Evolutionary conservation across 78 protist genomes (phyloP).

Genomic region (Dictyostelium discoideum): DNA sequence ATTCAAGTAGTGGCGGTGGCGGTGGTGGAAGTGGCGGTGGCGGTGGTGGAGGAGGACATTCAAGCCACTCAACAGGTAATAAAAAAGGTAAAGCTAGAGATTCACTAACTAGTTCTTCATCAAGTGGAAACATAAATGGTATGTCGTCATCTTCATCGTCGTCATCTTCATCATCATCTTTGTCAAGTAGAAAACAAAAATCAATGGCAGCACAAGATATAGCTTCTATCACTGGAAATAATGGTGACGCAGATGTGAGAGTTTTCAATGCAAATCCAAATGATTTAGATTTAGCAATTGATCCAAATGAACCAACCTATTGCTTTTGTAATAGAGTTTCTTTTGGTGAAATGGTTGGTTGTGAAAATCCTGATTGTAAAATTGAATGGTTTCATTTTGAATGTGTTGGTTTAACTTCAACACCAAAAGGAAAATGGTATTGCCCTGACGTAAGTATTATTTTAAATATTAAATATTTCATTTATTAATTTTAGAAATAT

Average conservation of each 20-base stretch:
- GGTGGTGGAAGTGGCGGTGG: neutral
- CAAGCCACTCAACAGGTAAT: neutral
- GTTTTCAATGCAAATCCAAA: constrained; percentile 30
- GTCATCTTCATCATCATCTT: neutral
- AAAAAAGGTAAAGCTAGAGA: constrained; percentile 35
- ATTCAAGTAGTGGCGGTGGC: neutral
- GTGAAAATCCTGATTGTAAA: constrained; percentile 90
- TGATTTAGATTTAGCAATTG: constrained; percentile 91
- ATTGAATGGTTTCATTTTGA: constrained; percentile 93
- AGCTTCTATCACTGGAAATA: neutral
- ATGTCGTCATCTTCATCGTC: neutral
- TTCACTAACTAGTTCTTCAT: neutral
- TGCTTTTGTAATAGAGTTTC: constrained; percentile 91
- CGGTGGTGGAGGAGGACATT: neutral
- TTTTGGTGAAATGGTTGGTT: constrained; percentile 93
- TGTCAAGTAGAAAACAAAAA: constrained; percentile 13
- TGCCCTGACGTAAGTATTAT: neutral
- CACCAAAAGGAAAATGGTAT: constrained; percentile 83
- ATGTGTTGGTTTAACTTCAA: constrained; percentile 85
- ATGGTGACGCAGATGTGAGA: constrained; percentile 1
- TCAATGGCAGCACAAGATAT: neutral
- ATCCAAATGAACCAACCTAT: constrained; percentile 94
- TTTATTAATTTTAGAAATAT: no score
- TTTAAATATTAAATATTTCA: neutral
- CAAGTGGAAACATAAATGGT: neutral